Evolutionary conservation across 345 rosid genomes (phyloP).

Genomic region (Lagerstroemia speciosa): DNA sequence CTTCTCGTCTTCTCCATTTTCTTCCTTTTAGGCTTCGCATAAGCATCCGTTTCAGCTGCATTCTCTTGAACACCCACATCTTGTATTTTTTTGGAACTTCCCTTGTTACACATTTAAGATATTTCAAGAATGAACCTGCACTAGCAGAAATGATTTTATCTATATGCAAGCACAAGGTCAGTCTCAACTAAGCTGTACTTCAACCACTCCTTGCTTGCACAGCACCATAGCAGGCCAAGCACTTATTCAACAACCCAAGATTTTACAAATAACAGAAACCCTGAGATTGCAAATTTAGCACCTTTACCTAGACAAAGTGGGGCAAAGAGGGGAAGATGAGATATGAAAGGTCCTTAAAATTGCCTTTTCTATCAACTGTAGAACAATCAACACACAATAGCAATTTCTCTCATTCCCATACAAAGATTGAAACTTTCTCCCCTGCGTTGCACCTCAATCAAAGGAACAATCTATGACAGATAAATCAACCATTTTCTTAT

Average conservation of each 20-base stretch:
- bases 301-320: neutral
- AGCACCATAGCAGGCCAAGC: too few relatives aligned
- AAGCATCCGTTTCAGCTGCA: neutral
- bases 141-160: neutral
- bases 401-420: neutral
- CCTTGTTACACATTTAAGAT: slow-evolving; percentile 6
- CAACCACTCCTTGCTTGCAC: neutral
- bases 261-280: too few relatives aligned
- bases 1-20: slow-evolving; percentile 33
- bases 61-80: slow-evolving; percentile 1
- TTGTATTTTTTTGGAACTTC: neutral
- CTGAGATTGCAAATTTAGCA: neutral
- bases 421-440: too few relatives aligned
- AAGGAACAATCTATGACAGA: neutral
- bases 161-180: neutral
- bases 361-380: too few relatives aligned
- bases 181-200: neutral
- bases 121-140: neutral
- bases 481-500: neutral
- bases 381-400: neutral
- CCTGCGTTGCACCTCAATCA: neutral
- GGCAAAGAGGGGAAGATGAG: neutral
- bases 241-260: too few relatives aligned
- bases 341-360: too few relatives aligned
- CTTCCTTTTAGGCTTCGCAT: neutral